Conservation (phyloP, 2,329 filamentous ascomycete genomes). For the Colletotrichum sp. region DNA sequence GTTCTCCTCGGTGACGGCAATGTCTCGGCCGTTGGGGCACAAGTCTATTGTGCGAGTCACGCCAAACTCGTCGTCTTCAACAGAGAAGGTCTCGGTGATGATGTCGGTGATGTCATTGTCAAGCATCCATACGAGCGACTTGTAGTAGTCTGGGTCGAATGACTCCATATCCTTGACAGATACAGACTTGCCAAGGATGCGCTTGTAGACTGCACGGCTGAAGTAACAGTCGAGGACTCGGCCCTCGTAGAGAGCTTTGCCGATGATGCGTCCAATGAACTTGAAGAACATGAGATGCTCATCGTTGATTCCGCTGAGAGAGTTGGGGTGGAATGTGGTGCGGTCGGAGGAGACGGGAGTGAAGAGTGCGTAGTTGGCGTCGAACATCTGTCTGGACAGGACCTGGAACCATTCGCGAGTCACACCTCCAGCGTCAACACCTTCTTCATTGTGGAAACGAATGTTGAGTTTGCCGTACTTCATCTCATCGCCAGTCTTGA, state of each 20-base stretch:
- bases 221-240: slow-evolving; percentile 98
- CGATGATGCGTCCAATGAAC: slow-evolving; percentile 97
- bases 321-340: slow-evolving; percentile 98
- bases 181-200: slow-evolving; percentile 91
- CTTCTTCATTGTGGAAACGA: slow-evolving; percentile 95
- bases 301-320: slow-evolving; percentile 89
- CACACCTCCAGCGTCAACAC: slow-evolving; percentile 96
- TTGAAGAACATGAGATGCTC: slow-evolving; percentile 99
- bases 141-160: slow-evolving; percentile 98
- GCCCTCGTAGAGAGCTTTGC: slow-evolving; percentile 96
- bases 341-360: slow-evolving; percentile 95
- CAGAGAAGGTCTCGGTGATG: slow-evolving; percentile 94
- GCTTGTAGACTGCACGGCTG: slow-evolving; percentile 97
- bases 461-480: slow-evolving; percentile 99
- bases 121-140: slow-evolving; percentile 97
- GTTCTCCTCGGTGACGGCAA: slow-evolving; percentile 95
- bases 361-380: slow-evolving; percentile 96
- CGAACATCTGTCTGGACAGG: slow-evolving; percentile 97
- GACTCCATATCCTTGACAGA: slow-evolving; percentile 99
- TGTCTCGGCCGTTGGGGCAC: slow-evolving; percentile 85
- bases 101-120: slow-evolving; percentile 99
- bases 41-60: slow-evolving; percentile 88
- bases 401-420: slow-evolving; percentile 99
- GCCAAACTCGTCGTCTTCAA: slow-evolving; percentile 93
- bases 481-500: slow-evolving; percentile 95